Percentiles rank a stretch among this genome's conserved stretches.
phyloP scores from a whole-genome alignment of 148 eudicot genomes.

The Rhododendron ferrugineum region DNA sequence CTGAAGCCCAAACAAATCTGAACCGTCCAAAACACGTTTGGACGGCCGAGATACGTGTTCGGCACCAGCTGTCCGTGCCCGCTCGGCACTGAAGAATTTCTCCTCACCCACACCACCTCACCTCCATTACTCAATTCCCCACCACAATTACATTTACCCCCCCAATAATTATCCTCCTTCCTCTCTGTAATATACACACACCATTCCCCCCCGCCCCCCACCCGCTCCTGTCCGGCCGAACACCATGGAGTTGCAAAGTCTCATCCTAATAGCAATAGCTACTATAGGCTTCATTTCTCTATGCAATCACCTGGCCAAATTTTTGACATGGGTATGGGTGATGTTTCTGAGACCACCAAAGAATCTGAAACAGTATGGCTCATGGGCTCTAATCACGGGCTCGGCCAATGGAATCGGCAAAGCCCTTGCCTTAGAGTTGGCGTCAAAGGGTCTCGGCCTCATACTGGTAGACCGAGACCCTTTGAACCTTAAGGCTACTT shows the following conservation, averaged over 20 bases:
- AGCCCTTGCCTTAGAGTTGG: slow-evolving; percentile 37
- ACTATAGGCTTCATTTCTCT: slow-evolving; percentile 23
- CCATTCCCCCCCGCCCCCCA: too few relatives aligned
- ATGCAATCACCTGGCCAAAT: neutral
- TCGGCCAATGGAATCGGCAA: slow-evolving; percentile 54
- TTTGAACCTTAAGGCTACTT: slow-evolving; percentile 28
- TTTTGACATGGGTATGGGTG: slow-evolving; percentile 28
- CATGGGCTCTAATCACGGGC: slow-evolving; percentile 60
- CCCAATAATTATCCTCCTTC: too few relatives aligned
- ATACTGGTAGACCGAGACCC: slow-evolving; percentile 41
- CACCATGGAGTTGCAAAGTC: slow-evolving; percentile 1
- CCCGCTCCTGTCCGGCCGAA: too few relatives aligned
- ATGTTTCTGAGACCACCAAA: slow-evolving; percentile 39
- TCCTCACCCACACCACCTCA: too few relatives aligned
- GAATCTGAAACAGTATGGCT: slow-evolving; percentile 36
- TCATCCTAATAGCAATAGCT: slow-evolving; percentile 7
- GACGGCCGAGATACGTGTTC: too few relatives aligned
- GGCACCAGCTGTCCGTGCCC: too few relatives aligned
- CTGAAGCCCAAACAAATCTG: too few relatives aligned
- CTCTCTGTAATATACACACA: too few relatives aligned
- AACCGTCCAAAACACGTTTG: too few relatives aligned
- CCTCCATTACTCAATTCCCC: too few relatives aligned
- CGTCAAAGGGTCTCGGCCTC: slow-evolving; percentile 42
- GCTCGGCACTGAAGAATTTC: too few relatives aligned
- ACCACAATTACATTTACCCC: too few relatives aligned